Percentiles rank a stretch among this genome's conserved stretches.
Evolutionary conservation across 2,329 filamentous ascomycete species (phyloP).

Genomic region (Calonectria henricotiae): DNA sequence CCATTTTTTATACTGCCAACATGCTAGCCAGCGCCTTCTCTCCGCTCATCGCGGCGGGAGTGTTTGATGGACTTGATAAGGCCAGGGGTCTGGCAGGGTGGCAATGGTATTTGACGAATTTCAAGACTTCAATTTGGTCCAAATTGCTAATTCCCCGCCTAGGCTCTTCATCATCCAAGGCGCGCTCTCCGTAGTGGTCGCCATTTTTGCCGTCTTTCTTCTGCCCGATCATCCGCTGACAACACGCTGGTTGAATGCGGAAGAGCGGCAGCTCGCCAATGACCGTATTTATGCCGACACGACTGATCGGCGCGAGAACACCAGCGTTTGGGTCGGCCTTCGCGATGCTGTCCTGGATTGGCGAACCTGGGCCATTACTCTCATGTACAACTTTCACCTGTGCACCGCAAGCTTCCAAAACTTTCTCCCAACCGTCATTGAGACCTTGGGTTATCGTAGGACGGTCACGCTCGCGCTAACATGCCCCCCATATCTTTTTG

Average conservation of each 20-base stretch:
- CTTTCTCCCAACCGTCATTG: constrained; percentile 58
- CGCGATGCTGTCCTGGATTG: constrained; percentile 50
- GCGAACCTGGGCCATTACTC: constrained; percentile 51
- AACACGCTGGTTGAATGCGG: neutral
- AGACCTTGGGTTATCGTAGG: constrained; percentile 61
- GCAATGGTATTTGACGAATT: neutral
- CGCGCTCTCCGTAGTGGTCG: neutral
- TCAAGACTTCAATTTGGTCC: neutral
- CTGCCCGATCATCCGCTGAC: constrained; percentile 1
- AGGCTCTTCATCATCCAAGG: constrained; percentile 13
- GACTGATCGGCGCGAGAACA: neutral
- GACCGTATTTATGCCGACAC: constrained; percentile 8
- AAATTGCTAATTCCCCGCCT: neutral
- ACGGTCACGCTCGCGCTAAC: neutral
- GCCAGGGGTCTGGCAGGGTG: constrained; percentile 2
- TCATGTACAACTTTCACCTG: constrained; percentile 52
- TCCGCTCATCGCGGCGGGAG: constrained; percentile 60
- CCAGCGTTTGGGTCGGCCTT: constrained; percentile 1
- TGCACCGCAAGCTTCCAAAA: constrained; percentile 53
- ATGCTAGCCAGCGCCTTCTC: constrained; percentile 59
- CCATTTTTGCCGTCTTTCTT: constrained; percentile 3
- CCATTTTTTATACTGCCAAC: constrained; percentile 63
- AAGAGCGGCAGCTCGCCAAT: neutral
- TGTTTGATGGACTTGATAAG: constrained; percentile 9
- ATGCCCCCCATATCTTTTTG: neutral